Percentiles rank a stretch among this genome's conserved stretches.
Evolutionary conservation across 495 filamentous ascomycete species (phyloP).

Genomic region (Sphaerosporella brunnea): DNA sequence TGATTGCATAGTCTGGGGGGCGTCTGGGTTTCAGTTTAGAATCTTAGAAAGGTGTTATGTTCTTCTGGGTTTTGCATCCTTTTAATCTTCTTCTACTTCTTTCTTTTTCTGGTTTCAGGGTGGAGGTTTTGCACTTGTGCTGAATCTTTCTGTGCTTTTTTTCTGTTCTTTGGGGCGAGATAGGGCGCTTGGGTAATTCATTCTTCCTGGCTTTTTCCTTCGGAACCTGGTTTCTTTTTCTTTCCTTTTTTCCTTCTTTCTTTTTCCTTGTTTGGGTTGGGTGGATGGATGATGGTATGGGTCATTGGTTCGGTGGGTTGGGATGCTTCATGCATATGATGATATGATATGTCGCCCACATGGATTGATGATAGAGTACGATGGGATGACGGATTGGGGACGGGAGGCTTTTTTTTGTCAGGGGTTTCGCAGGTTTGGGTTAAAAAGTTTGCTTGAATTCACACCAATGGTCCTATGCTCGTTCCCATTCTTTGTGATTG

Average conservation of each 20-base stretch:
- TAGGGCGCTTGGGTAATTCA: conserved; percentile 10
- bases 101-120: conserved; percentile 13
- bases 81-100: conserved; percentile 13
- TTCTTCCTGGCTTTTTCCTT: conserved; percentile 11
- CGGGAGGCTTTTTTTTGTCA: too few relatives aligned
- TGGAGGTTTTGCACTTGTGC: conserved; percentile 27
- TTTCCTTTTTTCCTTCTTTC: conserved; percentile 13
- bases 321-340: too few relatives aligned
- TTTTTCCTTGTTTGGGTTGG: conserved; percentile 9
- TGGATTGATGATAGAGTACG: too few relatives aligned
- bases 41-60: conserved; percentile 14
- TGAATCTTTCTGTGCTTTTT: conserved; percentile 9
- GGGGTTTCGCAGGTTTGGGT: too few relatives aligned
- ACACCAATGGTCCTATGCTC: too few relatives aligned
- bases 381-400: too few relatives aligned
- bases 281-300: too few relatives aligned
- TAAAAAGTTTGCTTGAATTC: conserved; percentile 7
- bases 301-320: too few relatives aligned
- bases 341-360: too few relatives aligned
- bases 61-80: conserved; percentile 16
- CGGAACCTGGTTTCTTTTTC: conserved; percentile 11
- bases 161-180: conserved; percentile 15
- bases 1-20: conserved; percentile 12
- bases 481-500: too few relatives aligned
- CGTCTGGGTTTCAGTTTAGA: conserved; percentile 15